Evolutionary conservation across 164 flowering plant species (phyloP).

Genomic region (Vitis amurensis): DNA sequence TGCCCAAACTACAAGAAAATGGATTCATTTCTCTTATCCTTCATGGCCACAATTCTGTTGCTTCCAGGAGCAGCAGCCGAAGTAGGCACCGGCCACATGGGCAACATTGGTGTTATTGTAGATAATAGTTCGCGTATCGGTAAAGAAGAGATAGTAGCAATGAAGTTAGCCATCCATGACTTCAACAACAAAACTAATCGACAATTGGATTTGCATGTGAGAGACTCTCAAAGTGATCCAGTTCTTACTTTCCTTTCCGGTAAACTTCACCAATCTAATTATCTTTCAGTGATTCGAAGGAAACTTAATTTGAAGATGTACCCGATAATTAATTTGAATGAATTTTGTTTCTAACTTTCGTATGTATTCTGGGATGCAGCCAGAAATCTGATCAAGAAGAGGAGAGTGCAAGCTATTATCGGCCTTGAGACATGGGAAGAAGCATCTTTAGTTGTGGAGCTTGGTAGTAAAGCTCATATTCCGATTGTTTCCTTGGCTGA

Average conservation of each 20-base stretch:
- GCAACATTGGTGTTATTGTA: constrained; percentile 10
- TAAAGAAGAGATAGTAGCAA: constrained; percentile 22
- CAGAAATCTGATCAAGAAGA: constrained; percentile 11
- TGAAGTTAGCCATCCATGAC: constrained; percentile 21
- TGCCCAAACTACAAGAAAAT: no score
- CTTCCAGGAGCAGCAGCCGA: neutral
- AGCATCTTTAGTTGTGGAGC: constrained; percentile 10
- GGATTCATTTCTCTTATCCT: neutral
- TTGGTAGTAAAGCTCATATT: constrained; percentile 10
- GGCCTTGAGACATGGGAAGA: constrained; percentile 21
- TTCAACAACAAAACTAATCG: neutral
- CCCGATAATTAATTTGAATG: no score
- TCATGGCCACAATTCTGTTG: neutral
- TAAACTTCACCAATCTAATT: no score
- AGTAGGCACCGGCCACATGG: neutral
- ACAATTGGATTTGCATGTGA: constrained; percentile 4
- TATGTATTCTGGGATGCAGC: constrained; percentile 15
- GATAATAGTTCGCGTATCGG: constrained; percentile 15
- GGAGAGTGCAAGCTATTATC: constrained; percentile 11
- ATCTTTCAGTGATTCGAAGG: no score
- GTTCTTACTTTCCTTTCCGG: no score
- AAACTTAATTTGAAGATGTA: no score
- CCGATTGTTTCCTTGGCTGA: constrained; percentile 26
- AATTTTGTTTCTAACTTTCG: no score
- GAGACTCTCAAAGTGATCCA: constrained; percentile 1